Base-by-base conservation (phyloP, 257 asterid genomes). In the Hygrophila difformis region DNA sequence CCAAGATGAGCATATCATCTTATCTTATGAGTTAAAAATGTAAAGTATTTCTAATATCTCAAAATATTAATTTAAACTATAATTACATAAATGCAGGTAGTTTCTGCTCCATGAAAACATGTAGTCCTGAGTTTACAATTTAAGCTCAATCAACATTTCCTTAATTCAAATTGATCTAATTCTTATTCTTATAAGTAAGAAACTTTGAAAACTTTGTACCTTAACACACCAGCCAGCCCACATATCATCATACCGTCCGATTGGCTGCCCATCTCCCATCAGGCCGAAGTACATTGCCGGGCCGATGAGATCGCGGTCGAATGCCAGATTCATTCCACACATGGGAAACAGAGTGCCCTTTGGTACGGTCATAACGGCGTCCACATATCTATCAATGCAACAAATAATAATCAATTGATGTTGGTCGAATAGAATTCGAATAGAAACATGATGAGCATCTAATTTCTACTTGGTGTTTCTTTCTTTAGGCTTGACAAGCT, bases 211-310 rank as follows among this genome's bases (percentile, higher is more conserved):
- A n/a, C n/a, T n/a, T n/a, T n/a, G 31, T 65, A 76, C 84, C 86
- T 79, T 79, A 14, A 33, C 57, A 45, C 88, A 79, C 88, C 88
- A 79, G 40, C 88, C 88, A 56, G 88, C 88, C 88, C 88, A 79
- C 88, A 75, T 75, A 35, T 79, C 88, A 1, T 79, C 88, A 21
- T 75, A 79, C 36, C 88, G 75, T 15, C 88, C 88, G 47, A 75
- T 79, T 9, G 88, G 84, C 60, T 79, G 88, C 20, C 88, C 88
- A 59, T 79, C 88, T 9, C 84, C 88, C 88, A 79, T 79, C 39
- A 79, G 84, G 5, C 84, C 88, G 36, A 79, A 79, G 66, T 79
- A 79, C 88, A 79, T 79, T 0, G 84, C 81, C 1, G 88, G 88
- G 26, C 84, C 88, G 38, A 79, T 79, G 47, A 79, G 67, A 10